Evolutionary conservation across 768 basidiomycete genomes (phyloP), one percentile per base, ranked within the genome.

Genomic region (Chalciporus chontae): DNA sequence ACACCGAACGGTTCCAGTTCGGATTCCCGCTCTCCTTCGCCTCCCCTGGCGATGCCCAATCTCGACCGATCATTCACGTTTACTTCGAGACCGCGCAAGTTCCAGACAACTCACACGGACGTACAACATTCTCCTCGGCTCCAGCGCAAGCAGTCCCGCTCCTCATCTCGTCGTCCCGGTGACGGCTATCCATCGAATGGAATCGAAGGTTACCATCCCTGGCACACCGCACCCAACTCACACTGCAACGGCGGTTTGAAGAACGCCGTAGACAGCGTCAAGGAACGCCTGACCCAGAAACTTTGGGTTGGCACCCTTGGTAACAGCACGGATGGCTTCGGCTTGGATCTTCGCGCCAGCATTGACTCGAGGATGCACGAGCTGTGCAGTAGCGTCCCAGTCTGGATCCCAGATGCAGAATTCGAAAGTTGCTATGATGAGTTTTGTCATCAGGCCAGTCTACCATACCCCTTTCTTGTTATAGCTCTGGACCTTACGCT

Each of bases 161-260:
- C 84, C 3, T 73, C 74, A 8, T 78, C 78, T 6, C 75, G 77
- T 29, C 75, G 77, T 23, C 73, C 69, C 18, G 55, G 48, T 0
- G 58, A 60, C 19, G 51, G 55, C 40, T 54, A 61, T 17, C 71
- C 74, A 26, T 78, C 70, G 13, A 58, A 56, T 15, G 48, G 59
- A 0, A 1, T 40, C 9, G 57, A 62, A 43, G 59, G 53, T 9
- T 60, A 58, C 54, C 58, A 61, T 21, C 60, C 69, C 8, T 81
- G 71, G 71, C 73, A 80, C 49, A 66, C 78, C 29, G 75, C 75
- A 9, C 70, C 73, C n/a, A 91, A 90, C 59, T 75, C 81, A 0
- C 87, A 86, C 56, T 83, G 85, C 58, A 93, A 93, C 56, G 88
- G 88, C 14, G 90, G 90, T 9, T 73, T 93, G 43, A 85, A 86